Conservation (phyloP, 2,329 filamentous ascomycete species). For the Penicillium brasilianum region DNA sequence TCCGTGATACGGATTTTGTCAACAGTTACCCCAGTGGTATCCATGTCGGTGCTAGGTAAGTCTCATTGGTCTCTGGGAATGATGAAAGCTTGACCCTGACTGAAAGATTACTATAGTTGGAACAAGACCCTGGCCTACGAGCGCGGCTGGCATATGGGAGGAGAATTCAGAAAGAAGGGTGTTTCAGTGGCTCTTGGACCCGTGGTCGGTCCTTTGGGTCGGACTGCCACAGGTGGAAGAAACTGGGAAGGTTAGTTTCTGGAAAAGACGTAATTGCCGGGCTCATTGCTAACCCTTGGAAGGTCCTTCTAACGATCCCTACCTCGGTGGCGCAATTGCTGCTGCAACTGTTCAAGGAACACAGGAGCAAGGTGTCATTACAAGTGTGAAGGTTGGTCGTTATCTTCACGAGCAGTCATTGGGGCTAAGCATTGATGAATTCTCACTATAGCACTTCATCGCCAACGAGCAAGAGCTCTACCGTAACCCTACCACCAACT, state of each 20-base stretch:
- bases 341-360: constrained; percentile 47
- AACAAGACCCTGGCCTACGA: constrained; percentile 59
- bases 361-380: constrained; percentile 50
- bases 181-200: constrained; percentile 43
- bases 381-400: constrained; percentile 32
- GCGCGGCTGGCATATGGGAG: constrained; percentile 60
- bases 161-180: constrained; percentile 62
- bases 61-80: background rate
- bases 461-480: constrained; percentile 64
- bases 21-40: constrained; percentile 50
- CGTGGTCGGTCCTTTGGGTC: constrained; percentile 49
- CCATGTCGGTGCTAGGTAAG: constrained; percentile 44
- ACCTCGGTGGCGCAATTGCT: constrained; percentile 46
- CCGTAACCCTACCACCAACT: constrained; percentile 33
- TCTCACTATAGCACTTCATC: constrained; percentile 59
- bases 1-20: constrained; percentile 50
- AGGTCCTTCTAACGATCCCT: constrained; percentile 45
- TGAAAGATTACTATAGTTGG: constrained; percentile 45
- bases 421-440: background rate
- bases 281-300: background rate
- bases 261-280: too few species aligned
- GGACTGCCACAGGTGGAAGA: constrained; percentile 47
- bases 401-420: background rate
- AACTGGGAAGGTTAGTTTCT: constrained; percentile 51
- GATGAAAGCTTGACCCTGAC: background rate